phyloP scores from a whole-genome alignment of 2,329 filamentous ascomycete species.

The Trichoderma gracile region DNA sequence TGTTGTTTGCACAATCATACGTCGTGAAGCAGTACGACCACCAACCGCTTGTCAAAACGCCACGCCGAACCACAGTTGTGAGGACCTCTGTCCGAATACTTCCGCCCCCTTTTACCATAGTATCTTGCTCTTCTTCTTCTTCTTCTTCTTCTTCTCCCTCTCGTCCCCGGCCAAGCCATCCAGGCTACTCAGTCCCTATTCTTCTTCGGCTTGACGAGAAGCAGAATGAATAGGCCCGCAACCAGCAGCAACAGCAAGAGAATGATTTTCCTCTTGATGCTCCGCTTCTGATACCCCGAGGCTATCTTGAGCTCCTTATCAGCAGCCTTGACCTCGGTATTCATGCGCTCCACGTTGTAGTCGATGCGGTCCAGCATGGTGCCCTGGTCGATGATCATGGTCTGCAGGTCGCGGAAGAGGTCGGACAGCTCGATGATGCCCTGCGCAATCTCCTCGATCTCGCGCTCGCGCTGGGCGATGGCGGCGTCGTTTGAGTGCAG shows the following conservation, averaged over 20 bases:
- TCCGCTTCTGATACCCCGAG: conserved; percentile 83
- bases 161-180: background rate
- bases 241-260: conserved; percentile 83
- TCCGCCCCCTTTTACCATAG: background rate
- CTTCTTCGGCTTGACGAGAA: conserved; percentile 76
- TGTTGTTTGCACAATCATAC: conserved; percentile 34
- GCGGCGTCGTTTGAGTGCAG: conserved; percentile 75
- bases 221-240: conserved; percentile 79
- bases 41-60: conserved; percentile 20
- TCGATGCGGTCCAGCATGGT: conserved; percentile 93
- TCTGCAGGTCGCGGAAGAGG: conserved; percentile 93
- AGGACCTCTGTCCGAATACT: background rate
- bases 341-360: conserved; percentile 96
- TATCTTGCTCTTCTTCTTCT: background rate
- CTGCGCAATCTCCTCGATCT: conserved; percentile 97
- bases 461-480: conserved; percentile 88
- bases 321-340: conserved; percentile 86
- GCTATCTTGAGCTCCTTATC: conserved; percentile 90
- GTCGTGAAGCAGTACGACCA: conserved; percentile 16
- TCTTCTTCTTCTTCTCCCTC: background rate
- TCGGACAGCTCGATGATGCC: conserved; percentile 97
- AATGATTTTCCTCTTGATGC: conserved; percentile 90
- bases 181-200: conserved; percentile 31
- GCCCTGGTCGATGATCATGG: conserved; percentile 91
- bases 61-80: conserved; percentile 4